Conservation (phyloP, 306 rosid genomes). For the Hippophae tibetana region DNA sequence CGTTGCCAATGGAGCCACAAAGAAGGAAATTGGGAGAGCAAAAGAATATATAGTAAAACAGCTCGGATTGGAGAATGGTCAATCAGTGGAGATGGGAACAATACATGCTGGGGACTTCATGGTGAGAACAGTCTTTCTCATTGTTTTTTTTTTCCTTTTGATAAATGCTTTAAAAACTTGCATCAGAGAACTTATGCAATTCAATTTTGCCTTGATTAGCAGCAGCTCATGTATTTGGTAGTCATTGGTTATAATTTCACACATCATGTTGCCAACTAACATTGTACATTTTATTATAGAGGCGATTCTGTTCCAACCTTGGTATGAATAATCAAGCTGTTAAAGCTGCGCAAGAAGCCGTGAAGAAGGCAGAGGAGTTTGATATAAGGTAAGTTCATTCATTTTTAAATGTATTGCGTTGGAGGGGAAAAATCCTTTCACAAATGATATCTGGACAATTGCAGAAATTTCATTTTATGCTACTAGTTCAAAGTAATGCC, state of each 20-base stretch:
- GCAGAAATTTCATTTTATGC: too few relatives aligned
- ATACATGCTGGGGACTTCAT: conserved; percentile 96
- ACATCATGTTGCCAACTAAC: neutral
- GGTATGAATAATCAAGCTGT: conserved; percentile 11
- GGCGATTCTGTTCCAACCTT: conserved; percentile 15
- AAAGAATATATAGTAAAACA: conserved; percentile 96
- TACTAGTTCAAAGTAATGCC: too few relatives aligned
- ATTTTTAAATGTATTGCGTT: neutral
- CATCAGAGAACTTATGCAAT: too few relatives aligned
- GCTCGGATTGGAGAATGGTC: conserved; percentile 90
- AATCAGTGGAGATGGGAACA: conserved; percentile 95
- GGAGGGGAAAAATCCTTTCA: too few relatives aligned
- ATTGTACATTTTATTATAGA: neutral
- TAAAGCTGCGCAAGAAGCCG: conserved; percentile 14
- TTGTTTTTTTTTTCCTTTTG: too few relatives aligned
- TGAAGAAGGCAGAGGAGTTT: conserved; percentile 15
- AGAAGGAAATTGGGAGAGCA: conserved; percentile 99
- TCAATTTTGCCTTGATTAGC: too few relatives aligned
- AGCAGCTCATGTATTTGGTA: too few relatives aligned
- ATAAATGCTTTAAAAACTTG: too few relatives aligned
- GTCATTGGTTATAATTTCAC: too few relatives aligned
- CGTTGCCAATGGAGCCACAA: conserved; percentile 94
- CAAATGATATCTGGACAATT: too few relatives aligned
- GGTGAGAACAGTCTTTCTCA: conserved; percentile 39
- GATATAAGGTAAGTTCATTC: conserved; percentile 7